Evolutionary conservation across 148 eudicot genomes (phyloP).

Genomic region (Silene uniflora): DNA sequence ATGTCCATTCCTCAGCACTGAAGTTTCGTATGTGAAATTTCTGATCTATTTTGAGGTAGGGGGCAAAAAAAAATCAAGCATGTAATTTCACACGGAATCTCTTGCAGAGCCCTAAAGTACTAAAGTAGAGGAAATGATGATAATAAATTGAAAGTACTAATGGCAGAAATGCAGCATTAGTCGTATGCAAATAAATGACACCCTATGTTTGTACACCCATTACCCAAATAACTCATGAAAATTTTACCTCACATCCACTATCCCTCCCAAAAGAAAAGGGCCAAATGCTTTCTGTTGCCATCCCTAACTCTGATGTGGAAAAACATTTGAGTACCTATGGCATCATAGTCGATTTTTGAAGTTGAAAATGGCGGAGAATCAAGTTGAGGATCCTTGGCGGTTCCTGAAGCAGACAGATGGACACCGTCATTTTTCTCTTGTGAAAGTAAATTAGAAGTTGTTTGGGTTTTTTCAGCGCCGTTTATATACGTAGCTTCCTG

Average conservation of each 20-base stretch:
- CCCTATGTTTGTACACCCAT: background rate
- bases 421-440: conserved; percentile 31
- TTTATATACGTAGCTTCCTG: conserved; percentile 33
- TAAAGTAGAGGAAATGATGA: background rate
- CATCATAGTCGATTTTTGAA: conserved; percentile 32
- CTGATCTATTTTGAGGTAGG: background rate
- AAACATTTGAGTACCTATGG: conserved; percentile 38
- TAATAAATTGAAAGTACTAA: background rate
- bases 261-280: conserved; percentile 1
- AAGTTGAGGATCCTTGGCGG: conserved; percentile 29
- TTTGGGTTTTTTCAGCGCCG: conserved; percentile 37
- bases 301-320: conserved; percentile 28
- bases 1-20: too few species aligned
- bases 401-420: conserved; percentile 16
- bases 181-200: background rate
- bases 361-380: conserved; percentile 36
- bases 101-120: background rate
- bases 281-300: conserved; percentile 23
- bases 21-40: background rate
- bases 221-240: conserved; percentile 1
- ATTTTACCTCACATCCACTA: conserved; percentile 17
- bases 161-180: background rate
- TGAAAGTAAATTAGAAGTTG: conserved; percentile 24
- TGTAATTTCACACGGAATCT: background rate
- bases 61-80: background rate